Evolutionary conservation across 108 stramenopile genomes (phyloP), one percentile per base, ranked within the genome.

Genomic region (Schizochytrium sp.): DNA sequence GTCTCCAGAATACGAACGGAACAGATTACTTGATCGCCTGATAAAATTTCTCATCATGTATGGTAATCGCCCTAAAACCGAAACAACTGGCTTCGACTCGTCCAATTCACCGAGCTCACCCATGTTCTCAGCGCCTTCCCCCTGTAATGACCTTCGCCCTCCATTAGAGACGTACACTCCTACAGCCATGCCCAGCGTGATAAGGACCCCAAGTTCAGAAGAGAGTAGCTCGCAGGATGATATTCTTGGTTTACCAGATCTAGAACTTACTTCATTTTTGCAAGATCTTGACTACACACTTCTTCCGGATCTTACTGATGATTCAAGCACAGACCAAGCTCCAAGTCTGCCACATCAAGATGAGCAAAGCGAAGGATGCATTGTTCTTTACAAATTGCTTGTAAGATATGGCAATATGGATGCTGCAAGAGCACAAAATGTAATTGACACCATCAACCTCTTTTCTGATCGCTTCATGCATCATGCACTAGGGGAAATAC

Each of bases 11-110:
- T 15, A 13, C 28, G 64, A 69, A 69, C 40, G 44, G 2, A 69
- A 69, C 28, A 38, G 64, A 38, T 44, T 15, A 44, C 64, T 69
- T 38, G 64, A 69, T 38, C 64, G 64, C 44, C 64, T 69, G 0
- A 28, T 69, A 15, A 69, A 44, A 44, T 69, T 69, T 15, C 8
- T 69, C 64, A 69, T 69, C 64, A 28, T 69, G 64, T 69, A 69
- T 15, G 64, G 64, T 44, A 13, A 38, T 8, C 40, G 12, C 12
- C 28, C 64, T 8, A 69, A 7, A 7, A 28, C 28, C 19, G 0
- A 38, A 69, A 8, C 0, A 7, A 69, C 64, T 8, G 5, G 28
- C 19, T 28, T 44, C 10, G 5, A 3, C 44, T 15, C 28, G 10
- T 12, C 3, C 64, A n/a, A 60, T n/a, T 38, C 19, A 8, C 42